Base-by-base conservation (phyloP, 2,329 filamentous ascomycete genomes). In the Colletotrichum orbiculare region DNA sequence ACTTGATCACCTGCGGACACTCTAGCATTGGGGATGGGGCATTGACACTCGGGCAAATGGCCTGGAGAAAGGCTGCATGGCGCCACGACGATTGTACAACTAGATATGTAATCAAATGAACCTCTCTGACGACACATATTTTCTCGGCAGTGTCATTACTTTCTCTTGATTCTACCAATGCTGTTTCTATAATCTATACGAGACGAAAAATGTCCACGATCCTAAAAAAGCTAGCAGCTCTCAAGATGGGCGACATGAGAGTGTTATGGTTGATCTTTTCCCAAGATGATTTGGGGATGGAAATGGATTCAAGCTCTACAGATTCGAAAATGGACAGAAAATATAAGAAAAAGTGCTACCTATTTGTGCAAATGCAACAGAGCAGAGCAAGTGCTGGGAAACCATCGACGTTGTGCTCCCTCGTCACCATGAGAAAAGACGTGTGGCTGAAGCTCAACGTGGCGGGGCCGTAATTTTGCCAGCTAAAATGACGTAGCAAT, bases 81-180 rank as follows among this genome's bases (percentile, higher is more conserved):
- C 43, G 60, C 34, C 54, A 48, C 37, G 39, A 49, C 43, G 64
- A 54, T 12, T 66, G 64, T 66, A 66, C 54, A 64, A 66, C 48
- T 64, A 64, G 37, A 64, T 54, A 63, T 66, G 64, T 64, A 66
- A 66, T 66, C 60, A 57, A 66, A 66, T 49, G 64, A 66, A 58
- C 48, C 64, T 54, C 64, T 66, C 60, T 66, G 45, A 66, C 45
- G 64, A 66, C 48, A 41, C 6, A 7, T 13, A n/a, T 17, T 4
- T 52, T 17, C 25, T n/a, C 43, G 43, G 12, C 12, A 25, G 25
- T 46, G 43, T 9, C 13, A 15, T 13, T 8, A 5, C 15, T 13
- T 7, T 5, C 11, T 25, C 25, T 25, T 25, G 25, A 25, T 25
- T 25, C 25, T 5, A 4, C 25, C 25, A 25, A 25, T 25, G 25